Evolutionary conservation across 129 eudicot genomes (phyloP).

Genomic region (Centella asiatica): DNA sequence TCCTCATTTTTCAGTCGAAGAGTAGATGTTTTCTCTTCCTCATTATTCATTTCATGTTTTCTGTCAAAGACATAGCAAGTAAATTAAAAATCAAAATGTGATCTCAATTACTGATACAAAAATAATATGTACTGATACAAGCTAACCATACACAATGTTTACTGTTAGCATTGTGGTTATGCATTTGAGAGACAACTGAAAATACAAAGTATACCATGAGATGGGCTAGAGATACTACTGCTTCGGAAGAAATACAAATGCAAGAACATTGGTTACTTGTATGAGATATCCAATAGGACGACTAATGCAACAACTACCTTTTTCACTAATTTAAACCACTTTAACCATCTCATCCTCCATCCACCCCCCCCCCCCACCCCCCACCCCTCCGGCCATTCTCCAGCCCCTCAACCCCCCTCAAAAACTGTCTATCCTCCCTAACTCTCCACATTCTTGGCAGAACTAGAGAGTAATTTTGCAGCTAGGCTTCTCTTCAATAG

Average conservation of each 20-base stretch:
- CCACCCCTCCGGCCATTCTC: too few species aligned
- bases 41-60: conserved; percentile 20
- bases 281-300: not conserved
- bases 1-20: conserved; percentile 55
- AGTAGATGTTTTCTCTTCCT: conserved; percentile 30
- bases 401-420: too few species aligned
- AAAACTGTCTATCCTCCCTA: too few species aligned
- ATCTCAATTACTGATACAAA: too few species aligned
- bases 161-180: too few species aligned
- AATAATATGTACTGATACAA: not conserved
- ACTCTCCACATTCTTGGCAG: not conserved
- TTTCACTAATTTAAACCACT: too few species aligned
- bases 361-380: too few species aligned
- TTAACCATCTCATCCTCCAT: too few species aligned
- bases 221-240: not conserved
- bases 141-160: too few species aligned
- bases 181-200: not conserved
- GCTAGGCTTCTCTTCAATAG: not conserved
- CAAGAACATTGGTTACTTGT: too few species aligned
- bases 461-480: not conserved
- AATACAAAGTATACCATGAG: not conserved
- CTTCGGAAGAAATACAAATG: too few species aligned
- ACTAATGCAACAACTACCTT: not conserved
- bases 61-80: conserved; percentile 21
- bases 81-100: not conserved